Conservation (phyloP, 1,139 yeast species). For the Saccharomyces hybrid region DNA sequence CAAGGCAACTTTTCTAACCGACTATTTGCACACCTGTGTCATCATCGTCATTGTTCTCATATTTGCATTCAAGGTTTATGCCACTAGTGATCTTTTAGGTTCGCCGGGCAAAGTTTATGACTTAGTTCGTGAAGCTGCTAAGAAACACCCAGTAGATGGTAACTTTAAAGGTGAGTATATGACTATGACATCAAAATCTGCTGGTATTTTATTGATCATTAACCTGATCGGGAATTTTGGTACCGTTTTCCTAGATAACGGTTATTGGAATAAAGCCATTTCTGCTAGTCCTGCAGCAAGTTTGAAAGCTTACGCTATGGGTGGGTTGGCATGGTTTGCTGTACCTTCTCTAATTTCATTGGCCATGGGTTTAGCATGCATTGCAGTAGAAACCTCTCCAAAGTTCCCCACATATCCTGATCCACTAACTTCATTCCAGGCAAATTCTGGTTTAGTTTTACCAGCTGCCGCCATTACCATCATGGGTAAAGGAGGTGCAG, state of each 20-base stretch:
- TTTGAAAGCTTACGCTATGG: slow-evolving; percentile 81
- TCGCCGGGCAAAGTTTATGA: slow-evolving; percentile 81
- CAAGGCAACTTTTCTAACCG: slow-evolving; percentile 84
- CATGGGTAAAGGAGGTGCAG: slow-evolving; percentile 83
- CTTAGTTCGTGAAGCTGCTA: slow-evolving; percentile 49
- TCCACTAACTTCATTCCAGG: slow-evolving; percentile 55
- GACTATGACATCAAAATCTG: slow-evolving; percentile 69
- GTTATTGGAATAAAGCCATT: slow-evolving; percentile 86
- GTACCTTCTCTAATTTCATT: slow-evolving; percentile 77
- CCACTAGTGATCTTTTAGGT: slow-evolving; percentile 55
- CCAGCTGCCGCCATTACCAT: slow-evolving; percentile 84
- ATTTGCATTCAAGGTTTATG: slow-evolving; percentile 57
- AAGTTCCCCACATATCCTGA: slow-evolving; percentile 74
- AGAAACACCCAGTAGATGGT: slow-evolving; percentile 55
- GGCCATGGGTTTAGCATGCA: slow-evolving; percentile 75
- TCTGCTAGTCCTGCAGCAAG: slow-evolving; percentile 81
- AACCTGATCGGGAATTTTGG: slow-evolving; percentile 84
- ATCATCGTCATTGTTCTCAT: slow-evolving; percentile 53
- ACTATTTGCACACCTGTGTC: slow-evolving; percentile 65
- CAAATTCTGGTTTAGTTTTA: slow-evolving; percentile 70
- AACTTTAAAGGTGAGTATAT: slow-evolving; percentile 73
- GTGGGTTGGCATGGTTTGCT: slow-evolving; percentile 91
- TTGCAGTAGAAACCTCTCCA: slow-evolving; percentile 59
- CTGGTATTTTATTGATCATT: slow-evolving; percentile 78
- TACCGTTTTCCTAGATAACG: slow-evolving; percentile 80